Evolutionary conservation across 1,139 yeast genomes (phyloP), one percentile per base, ranked within the genome.

Genomic region (Zygosaccharomyces sapae): DNA sequence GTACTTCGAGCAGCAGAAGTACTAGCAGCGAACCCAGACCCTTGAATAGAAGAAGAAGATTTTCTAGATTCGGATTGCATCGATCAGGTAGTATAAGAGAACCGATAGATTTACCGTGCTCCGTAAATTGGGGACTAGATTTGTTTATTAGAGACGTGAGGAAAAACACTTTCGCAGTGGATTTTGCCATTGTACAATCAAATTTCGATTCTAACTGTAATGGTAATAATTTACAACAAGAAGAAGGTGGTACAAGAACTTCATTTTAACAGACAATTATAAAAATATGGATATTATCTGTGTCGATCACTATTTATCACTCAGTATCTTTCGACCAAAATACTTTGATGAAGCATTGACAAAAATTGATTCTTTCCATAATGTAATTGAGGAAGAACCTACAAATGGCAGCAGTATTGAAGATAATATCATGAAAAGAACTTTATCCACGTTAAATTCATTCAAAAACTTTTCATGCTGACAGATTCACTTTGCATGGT

Each of bases 261-360:
- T 55, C 62, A 4, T 62, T 59, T 45, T 62, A n/a, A 58, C 65
- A 5, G 59, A 58, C 33, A 54, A 48, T 30, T 60, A 62, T 36
- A 53, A 52, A 33, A 51, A 53, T 36, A 50, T 62, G 59, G 59
- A 55, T 25, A 52, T 62, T 22, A 42, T 58, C 5, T 43, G 54
- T 38, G 51, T 61, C 36, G 62, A 61, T 41, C 44, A 54, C 19
- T 55, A 50, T 41, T 43, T 55, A 29, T 46, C 46, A 8, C 43
- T 58, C 4, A 52, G 52, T 12, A 54, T 54, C 2, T 61, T 61
- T 33, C 52, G 57, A 24, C 66, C 66, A 7, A 54, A 53, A 38
- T 52, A 44, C 33, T 51, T 54, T 31, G 59, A 58, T 43, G 54
- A 52, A 25, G 60, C 63, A 24, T 29, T 52, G 20, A 29, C 49